A percentile compares a stretch with the other conserved stretches of the same genome.
These are phyloP conservation scores for Gastrodia elata DNA, from an alignment of 106 monocot species.

Conservation along the genomic window DNA sequence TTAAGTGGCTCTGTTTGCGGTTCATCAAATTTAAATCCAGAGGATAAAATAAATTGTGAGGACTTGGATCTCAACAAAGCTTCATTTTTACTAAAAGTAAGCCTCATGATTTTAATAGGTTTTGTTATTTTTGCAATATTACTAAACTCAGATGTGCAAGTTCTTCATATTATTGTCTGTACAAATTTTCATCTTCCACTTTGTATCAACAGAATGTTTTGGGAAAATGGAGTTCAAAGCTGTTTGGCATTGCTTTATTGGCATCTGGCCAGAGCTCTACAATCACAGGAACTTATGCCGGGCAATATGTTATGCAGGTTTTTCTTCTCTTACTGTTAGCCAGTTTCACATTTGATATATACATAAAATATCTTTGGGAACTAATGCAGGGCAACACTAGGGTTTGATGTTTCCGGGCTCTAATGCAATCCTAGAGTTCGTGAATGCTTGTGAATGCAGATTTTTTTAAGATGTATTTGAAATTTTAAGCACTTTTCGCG, in stretches of 20 bases:
- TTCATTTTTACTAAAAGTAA: constrained; percentile 79
- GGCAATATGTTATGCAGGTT: constrained; percentile 99
- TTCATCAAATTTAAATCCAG: constrained; percentile 43
- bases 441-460: too few relatives aligned
- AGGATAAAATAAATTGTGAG: constrained; percentile 58
- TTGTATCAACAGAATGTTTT: constrained; percentile 62
- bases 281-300: constrained; percentile 97
- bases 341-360: not conserved
- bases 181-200: not conserved
- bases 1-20: constrained; percentile 82
- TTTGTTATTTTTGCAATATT: not conserved
- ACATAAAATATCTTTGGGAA: too few relatives aligned
- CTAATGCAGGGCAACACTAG: too few relatives aligned
- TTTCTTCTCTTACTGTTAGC: not conserved
- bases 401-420: too few relatives aligned
- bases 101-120: not conserved
- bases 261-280: constrained; percentile 98
- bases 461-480: too few relatives aligned
- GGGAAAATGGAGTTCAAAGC: constrained; percentile 86
- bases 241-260: constrained; percentile 81
- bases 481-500: too few relatives aligned
- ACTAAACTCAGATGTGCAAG: not conserved
- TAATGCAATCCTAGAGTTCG: too few relatives aligned
- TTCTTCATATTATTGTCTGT: not conserved
- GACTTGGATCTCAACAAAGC: constrained; percentile 90